Evolutionary conservation across 805 yeast species (phyloP).

Genomic region (Ogataea salicorniae): DNA sequence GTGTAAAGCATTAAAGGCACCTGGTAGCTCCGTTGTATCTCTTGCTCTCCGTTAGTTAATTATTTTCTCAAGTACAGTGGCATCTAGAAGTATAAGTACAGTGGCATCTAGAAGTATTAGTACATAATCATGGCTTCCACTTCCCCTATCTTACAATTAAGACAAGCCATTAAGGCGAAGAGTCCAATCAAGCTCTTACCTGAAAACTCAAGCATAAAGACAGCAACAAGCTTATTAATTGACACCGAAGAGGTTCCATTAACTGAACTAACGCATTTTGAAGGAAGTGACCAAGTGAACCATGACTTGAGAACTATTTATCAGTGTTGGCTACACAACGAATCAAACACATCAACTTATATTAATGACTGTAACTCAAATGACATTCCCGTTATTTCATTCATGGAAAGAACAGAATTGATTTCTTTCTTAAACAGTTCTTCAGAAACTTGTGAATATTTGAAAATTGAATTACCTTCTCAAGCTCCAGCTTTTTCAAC

Average conservation of each 20-base stretch:
- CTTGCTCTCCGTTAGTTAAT: too few relatives aligned
- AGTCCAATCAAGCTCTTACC: conserved; percentile 12
- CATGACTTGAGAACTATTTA: conserved; percentile 56
- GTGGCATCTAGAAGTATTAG: not conserved
- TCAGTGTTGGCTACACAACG: conserved; percentile 75
- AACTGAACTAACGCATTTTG: conserved; percentile 45
- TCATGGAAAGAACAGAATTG: conserved; percentile 80
- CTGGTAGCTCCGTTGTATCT: too few relatives aligned
- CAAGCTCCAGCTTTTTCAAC: not conserved
- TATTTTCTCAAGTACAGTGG: too few relatives aligned
- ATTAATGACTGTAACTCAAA: conserved; percentile 63
- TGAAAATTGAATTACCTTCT: conserved; percentile 23
- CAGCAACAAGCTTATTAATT: conserved; percentile 15
- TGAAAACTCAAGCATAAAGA: conserved; percentile 14
- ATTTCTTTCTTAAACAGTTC: conserved; percentile 76
- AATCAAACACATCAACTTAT: conserved; percentile 76
- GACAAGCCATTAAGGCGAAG: conserved; percentile 13
- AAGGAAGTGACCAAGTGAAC: conserved; percentile 36
- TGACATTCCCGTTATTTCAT: conserved; percentile 66
- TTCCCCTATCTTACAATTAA: conserved; percentile 10
- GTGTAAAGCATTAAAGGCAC: not conserved
- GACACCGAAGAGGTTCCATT: conserved; percentile 13
- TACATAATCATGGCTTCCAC: not conserved
- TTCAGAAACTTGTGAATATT: conserved; percentile 52
- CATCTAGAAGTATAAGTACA: not conserved